Base-by-base conservation (phyloP, 805 yeast species). In the Candida glaebosa region DNA sequence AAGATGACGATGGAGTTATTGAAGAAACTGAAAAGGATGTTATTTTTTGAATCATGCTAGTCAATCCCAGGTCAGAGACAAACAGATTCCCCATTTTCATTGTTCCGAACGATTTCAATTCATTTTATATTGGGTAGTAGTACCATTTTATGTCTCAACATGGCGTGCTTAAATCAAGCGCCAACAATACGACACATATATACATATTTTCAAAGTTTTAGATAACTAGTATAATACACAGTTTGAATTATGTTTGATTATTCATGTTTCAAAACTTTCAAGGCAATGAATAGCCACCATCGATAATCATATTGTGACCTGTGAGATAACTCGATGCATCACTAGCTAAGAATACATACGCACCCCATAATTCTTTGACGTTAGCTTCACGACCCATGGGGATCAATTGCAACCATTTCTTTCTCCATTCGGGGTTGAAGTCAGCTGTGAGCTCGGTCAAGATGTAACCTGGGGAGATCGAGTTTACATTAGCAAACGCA, bases 341-440 rank as follows among this genome's bases (percentile, higher is more conserved):
- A 14, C 71, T 63, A 14, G 73, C 75, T 45, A 70, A 61, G 55
- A 67, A 70, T 38, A 69, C 56, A 54, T 69, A 70, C 9, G 74
- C 72, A 39, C 74, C 75, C n/a, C 67, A 73, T 51, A 70, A 60
- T 49, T 70, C 75, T 46, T 67, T 61, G 22, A 72, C 44, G 36
- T 59, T 47, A 37, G 65, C 75, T 56, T 70, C 75, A 61, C 75
- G 63, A n/a, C 75, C 75, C 56, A 69, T 47, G 5, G 75, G 75
- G 40, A 61, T 68, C 55, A 67, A 56, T 34, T 53, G 53, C 58
- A 61, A 65, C 75, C 75, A 70, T 35, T 49, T 56, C 28, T 48
- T 46, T 57, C 65, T 69, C 42, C 59, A 47, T 8, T 60, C 63
- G 2, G 52, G 52, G 18, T 56, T 55, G 16, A 56, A 69, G 44